Evolutionary conservation across 2,329 filamentous ascomycete species (phyloP).

Genomic region (Alternaria infectoria): DNA sequence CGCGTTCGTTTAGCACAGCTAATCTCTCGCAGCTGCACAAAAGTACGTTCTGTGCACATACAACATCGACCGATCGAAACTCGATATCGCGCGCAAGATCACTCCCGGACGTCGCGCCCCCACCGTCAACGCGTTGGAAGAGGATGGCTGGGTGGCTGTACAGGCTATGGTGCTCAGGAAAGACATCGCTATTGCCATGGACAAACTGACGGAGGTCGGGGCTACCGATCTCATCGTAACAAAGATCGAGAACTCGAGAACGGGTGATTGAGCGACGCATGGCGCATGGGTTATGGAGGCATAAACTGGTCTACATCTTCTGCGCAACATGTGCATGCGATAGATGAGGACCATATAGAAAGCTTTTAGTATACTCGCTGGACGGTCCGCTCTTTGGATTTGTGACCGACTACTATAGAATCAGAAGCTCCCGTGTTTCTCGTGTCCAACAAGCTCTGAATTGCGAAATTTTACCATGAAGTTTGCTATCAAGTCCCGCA

Average conservation of each 20-base stretch:
- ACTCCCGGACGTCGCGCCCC: conserved; percentile 94
- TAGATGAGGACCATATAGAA: neutral
- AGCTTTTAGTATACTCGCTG: neutral
- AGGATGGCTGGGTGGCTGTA: conserved; percentile 92
- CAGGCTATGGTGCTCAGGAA: conserved; percentile 92
- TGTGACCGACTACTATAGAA: neutral
- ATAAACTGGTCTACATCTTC: neutral
- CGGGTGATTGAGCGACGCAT: conserved; percentile 19
- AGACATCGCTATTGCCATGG: conserved; percentile 84
- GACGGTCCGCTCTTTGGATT: neutral
- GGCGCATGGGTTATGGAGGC: neutral
- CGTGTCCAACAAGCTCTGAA: neutral
- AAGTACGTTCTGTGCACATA: conserved; percentile 95
- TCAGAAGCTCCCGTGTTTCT: too few relatives aligned
- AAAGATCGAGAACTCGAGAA: conserved; percentile 78
- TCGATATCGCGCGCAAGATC: conserved; percentile 73
- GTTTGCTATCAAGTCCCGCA: neutral
- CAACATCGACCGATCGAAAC: conserved; percentile 77
- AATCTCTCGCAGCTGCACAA: conserved; percentile 69
- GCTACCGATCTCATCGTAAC: conserved; percentile 86
- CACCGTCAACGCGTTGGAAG: conserved; percentile 87
- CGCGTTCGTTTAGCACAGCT: neutral
- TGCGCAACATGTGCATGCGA: neutral
- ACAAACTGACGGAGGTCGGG: conserved; percentile 75
- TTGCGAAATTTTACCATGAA: rapidly evolving